These are phyloP conservation scores for Acer campestre DNA, from an alignment of 345 rosid species.

Conservation along the genomic window DNA sequence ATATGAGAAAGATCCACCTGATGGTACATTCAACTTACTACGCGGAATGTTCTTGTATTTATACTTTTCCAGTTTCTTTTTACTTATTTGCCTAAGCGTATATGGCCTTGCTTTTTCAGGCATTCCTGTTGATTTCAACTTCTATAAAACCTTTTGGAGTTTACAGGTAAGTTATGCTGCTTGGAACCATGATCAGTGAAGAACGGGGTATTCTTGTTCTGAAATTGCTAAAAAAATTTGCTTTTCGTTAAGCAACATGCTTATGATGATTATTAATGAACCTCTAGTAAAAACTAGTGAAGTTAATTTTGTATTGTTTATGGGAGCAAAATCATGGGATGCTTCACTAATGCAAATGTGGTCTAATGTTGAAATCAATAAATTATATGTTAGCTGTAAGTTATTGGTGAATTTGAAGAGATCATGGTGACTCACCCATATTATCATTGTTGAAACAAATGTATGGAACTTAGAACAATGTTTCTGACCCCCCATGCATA, in stretches of 20 bases:
- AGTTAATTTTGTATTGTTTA: neutral
- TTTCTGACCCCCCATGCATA: neutral
- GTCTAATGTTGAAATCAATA: neutral
- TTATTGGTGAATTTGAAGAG: constrained; percentile 1
- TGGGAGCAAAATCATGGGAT: neutral
- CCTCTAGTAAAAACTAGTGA: neutral
- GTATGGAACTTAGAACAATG: neutral
- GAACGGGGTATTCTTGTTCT: neutral
- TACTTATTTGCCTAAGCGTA: neutral
- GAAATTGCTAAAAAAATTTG: neutral
- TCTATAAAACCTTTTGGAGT: constrained; percentile 96
- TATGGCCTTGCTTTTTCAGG: constrained; percentile 47
- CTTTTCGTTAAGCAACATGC: neutral
- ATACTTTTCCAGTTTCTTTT: constrained; percentile 15
- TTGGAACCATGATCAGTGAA: constrained; percentile 6
- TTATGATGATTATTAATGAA: neutral
- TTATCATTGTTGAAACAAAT: neutral
- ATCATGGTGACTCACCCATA: neutral
- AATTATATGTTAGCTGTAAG: neutral
- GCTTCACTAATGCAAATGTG: neutral
- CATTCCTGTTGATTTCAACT: constrained; percentile 90
- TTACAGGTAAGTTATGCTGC: constrained; percentile 64
- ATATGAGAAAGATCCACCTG: constrained; percentile 89
- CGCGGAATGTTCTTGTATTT: neutral
- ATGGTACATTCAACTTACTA: constrained; percentile 42